Evolutionary conservation across 768 basidiomycete species (phyloP).

Genomic region (Rhodotorula babjevae): DNA sequence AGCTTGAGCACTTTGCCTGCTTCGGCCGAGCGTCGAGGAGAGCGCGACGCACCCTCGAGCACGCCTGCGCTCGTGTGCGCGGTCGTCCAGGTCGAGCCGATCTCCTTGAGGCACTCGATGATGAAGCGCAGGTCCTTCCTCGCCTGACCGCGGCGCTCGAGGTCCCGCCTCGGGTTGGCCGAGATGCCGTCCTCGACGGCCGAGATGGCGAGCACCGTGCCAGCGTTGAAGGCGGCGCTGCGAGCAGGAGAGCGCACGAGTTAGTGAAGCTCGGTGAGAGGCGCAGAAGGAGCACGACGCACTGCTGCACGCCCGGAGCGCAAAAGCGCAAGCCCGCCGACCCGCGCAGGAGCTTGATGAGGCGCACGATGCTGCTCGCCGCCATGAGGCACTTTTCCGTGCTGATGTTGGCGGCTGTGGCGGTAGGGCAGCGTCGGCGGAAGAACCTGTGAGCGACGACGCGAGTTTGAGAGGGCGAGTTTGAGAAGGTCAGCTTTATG

Average conservation of each 20-base stretch:
- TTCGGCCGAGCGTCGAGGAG: too few species aligned
- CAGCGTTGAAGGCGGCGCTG: slow-evolving; percentile 33
- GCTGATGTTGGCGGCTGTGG: slow-evolving; percentile 16
- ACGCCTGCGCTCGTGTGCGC: slow-evolving; percentile 33
- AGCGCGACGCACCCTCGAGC: slow-evolving; percentile 17
- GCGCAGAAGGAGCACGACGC: too few species aligned
- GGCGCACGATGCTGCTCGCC: slow-evolving; percentile 25
- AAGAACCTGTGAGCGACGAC: slow-evolving; percentile 13
- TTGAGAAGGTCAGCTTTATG: not conserved
- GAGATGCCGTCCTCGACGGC: slow-evolving; percentile 32
- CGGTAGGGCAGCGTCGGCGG: slow-evolving; percentile 4
- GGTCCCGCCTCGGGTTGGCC: slow-evolving; percentile 9
- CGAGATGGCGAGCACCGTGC: slow-evolving; percentile 35
- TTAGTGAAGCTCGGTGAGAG: too few species aligned
- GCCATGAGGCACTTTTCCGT: slow-evolving; percentile 34
- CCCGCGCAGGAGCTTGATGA: slow-evolving; percentile 25
- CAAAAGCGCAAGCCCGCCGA: slow-evolving; percentile 4
- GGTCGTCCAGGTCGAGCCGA: slow-evolving; percentile 32
- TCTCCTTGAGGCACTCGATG: slow-evolving; percentile 25
- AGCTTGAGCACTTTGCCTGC: too few species aligned
- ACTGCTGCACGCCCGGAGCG: slow-evolving; percentile 30
- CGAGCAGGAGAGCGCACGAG: not conserved
- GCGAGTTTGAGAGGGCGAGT: not conserved
- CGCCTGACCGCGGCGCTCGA: slow-evolving; percentile 17
- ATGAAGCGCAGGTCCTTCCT: slow-evolving; percentile 23